phyloP scores from a whole-genome alignment of 192 early-diverging fungal genomes.

The Radiomyces spectabilis region DNA sequence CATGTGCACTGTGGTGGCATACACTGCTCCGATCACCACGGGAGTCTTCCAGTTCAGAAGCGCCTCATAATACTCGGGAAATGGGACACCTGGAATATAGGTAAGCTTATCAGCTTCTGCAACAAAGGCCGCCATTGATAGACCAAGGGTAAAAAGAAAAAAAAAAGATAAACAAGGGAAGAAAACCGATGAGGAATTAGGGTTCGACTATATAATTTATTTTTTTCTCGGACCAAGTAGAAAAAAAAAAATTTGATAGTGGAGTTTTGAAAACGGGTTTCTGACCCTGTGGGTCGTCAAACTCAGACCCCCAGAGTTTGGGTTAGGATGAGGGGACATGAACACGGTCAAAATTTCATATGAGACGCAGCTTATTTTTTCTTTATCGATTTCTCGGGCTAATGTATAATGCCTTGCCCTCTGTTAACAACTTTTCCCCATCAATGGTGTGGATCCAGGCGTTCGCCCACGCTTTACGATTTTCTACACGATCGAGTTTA shows the following conservation, averaged over 20 bases:
- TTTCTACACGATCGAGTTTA: constrained; percentile 6
- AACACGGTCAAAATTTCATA: too few relatives aligned
- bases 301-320: constrained; percentile 4
- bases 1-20: constrained; percentile 33
- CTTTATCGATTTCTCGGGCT: constrained; percentile 4
- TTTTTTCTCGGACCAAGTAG: too few relatives aligned
- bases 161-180: constrained; percentile 8
- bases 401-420: constrained; percentile 16
- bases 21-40: constrained; percentile 42
- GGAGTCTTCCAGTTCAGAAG: constrained; percentile 69
- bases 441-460: constrained; percentile 16
- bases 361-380: too few relatives aligned
- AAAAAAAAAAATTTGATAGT: too few relatives aligned
- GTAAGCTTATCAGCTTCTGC: constrained; percentile 16
- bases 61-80: constrained; percentile 61
- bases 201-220: too few relatives aligned
- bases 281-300: too few relatives aligned
- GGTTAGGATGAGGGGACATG: too few relatives aligned
- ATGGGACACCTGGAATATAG: constrained; percentile 44
- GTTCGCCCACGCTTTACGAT: constrained; percentile 17
- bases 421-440: constrained; percentile 1
- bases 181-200: too few relatives aligned
- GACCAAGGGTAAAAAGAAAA: background rate
- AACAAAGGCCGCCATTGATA: constrained; percentile 7
- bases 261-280: too few relatives aligned